Evolutionary conservation across 805 yeast species (phyloP), one percentile per base, ranked within the genome.

Genomic region (Wickerhamiella sergipiensis): DNA sequence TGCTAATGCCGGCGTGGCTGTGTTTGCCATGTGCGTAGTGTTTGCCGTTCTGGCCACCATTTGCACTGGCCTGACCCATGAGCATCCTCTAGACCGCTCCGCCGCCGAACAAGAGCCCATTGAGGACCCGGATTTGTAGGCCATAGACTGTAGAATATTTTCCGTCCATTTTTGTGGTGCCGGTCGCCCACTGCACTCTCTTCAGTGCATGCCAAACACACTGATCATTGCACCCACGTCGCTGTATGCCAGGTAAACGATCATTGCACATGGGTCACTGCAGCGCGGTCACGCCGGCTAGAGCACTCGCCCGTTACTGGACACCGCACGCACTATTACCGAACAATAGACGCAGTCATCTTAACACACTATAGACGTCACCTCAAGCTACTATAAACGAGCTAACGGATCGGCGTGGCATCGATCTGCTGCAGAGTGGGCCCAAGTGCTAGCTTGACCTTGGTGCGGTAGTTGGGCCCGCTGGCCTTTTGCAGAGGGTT

Each of bases 381-480:
- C n/a, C n/a, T n/a, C n/a, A n/a, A n/a, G n/a, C n/a, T n/a, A n/a
- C n/a, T n/a, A n/a, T n/a, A n/a, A n/a, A n/a, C n/a, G n/a, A n/a
- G n/a, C 19, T 33, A 48, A 4, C 52, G 43, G 10, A 65, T 52
- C 59, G 81, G 89, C 22, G 95, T 83, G 10, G 98, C 97, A 69
- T 92, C 99, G 50, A 92, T 86, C 69, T 92, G 94, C 44, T 75
- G 67, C 45, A 92, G 68, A 9, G 81, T 75, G 0, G 83, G 80
- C 2, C 85, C 85, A 53, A 90, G 71, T 53, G 81, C 76, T 59
- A 92, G 71, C 57, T 77, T 78, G 46, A 92, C 63, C 64, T 92
- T 92, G 61, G 92, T 78, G 61, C 97, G 75, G 64, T 92, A 92
- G 48, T 88, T 80, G 1, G 92, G 80, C n/a, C 79, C 79, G 57